Evolutionary conservation across 495 filamentous ascomycete species (phyloP).

Genomic region (Neurospora sp.): DNA sequence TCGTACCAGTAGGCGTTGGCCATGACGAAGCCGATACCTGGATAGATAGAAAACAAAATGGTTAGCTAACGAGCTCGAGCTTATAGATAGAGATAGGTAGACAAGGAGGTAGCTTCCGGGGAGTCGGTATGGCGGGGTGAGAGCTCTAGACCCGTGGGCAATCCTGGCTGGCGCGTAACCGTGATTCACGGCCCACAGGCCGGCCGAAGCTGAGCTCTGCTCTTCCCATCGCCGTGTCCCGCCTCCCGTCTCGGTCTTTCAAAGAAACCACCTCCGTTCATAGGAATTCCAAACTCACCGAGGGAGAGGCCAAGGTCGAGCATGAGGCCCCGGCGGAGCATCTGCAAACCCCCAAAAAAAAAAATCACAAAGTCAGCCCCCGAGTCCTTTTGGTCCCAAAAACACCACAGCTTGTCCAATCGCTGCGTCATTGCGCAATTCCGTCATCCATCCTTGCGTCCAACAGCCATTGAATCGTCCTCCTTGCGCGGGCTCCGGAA

Average conservation of each 20-base stretch:
- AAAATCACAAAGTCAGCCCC: not conserved
- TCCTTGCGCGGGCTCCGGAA: not conserved
- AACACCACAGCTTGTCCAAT: not conserved
- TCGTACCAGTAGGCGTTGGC: conserved; percentile 39
- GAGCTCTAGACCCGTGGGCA: not conserved
- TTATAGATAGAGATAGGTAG: not conserved
- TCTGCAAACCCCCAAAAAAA: conserved; percentile 18
- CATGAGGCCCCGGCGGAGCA: conserved; percentile 41
- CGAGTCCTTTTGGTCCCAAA: not conserved
- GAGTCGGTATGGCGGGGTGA: not conserved
- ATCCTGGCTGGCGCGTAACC: not conserved
- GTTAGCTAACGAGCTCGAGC: conserved; percentile 3
- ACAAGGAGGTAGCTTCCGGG: not conserved
- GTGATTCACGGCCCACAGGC: not conserved
- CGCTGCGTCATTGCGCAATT: not conserved
- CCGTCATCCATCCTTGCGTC: not conserved
- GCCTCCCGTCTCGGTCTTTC: not conserved
- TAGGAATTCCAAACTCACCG: conserved; percentile 20
- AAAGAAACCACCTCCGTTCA: not conserved
- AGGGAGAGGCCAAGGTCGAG: conserved; percentile 34
- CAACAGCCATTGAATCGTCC: not conserved
- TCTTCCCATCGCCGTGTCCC: not conserved
- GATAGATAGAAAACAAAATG: not conserved
- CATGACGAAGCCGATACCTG: conserved; percentile 35
- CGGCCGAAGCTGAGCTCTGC: not conserved